Evolutionary conservation across 257 asterid species (phyloP).

Genomic region (Nicotiana knightiana): DNA sequence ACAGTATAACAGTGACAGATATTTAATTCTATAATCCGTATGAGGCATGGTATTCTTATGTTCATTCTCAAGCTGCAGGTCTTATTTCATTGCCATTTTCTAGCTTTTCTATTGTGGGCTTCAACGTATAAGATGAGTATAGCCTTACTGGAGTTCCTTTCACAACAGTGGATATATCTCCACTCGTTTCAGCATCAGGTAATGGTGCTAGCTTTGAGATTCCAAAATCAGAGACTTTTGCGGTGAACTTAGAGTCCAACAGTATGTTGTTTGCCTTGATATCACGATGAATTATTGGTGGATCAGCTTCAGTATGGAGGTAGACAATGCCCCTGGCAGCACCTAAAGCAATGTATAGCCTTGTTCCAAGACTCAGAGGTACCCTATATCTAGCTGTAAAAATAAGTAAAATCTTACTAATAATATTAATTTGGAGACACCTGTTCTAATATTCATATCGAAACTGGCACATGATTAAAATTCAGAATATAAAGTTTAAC

Average conservation of each 20-base stretch:
- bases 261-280: conserved; percentile 13
- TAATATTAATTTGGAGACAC: not conserved
- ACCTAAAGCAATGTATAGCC: conserved; percentile 12
- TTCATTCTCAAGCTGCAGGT: not conserved
- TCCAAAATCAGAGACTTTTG: conserved; percentile 10
- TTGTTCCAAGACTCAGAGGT: not conserved
- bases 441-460: not conserved
- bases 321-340: conserved; percentile 9
- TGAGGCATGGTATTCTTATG: not conserved
- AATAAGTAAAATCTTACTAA: not conserved
- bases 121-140: not conserved
- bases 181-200: conserved; percentile 10
- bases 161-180: not conserved
- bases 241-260: conserved; percentile 5
- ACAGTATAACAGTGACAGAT: not conserved
- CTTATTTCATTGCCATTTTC: not conserved
- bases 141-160: conserved; percentile 12
- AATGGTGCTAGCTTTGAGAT: conserved; percentile 7
- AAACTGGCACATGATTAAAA: not conserved
- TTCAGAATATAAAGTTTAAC: not conserved
- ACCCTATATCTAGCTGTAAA: conserved; percentile 1
- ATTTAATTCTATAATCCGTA: not conserved
- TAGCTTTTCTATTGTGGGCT: not conserved
- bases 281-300: conserved; percentile 9
- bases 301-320: conserved; percentile 13